A percentile compares a stretch with the other conserved stretches of the same genome.
Evolutionary conservation across 1,139 yeast species (phyloP).

Genomic region (Pichia sp.): DNA sequence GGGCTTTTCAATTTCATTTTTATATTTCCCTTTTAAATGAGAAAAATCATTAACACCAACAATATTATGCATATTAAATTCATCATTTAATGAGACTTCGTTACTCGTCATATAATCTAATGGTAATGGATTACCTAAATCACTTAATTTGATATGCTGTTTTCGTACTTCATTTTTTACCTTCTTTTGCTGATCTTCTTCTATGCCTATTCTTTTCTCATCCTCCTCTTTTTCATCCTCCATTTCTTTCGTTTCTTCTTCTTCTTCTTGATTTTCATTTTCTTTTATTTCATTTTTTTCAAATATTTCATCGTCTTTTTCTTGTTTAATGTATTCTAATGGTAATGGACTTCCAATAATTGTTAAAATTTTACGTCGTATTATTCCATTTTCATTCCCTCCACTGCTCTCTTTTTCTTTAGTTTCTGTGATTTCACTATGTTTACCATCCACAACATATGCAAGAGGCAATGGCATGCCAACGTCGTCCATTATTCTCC

Average conservation of each 20-base stretch:
- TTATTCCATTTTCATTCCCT: not conserved
- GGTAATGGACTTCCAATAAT: constrained; percentile 10
- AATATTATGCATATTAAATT: not conserved
- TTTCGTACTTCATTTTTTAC: too few relatives aligned
- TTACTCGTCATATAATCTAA: constrained; percentile 9
- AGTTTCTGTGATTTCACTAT: not conserved
- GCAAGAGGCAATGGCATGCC: not conserved
- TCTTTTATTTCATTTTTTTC: not conserved
- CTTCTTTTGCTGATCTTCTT: too few relatives aligned
- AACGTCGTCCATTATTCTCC: not conserved
- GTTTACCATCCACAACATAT: not conserved
- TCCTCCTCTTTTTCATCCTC: not conserved
- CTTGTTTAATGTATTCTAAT: not conserved
- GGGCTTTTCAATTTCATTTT: not conserved
- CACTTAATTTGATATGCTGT: not conserved
- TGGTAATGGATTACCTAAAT: constrained; percentile 8
- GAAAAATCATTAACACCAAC: not conserved
- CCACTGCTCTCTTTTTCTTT: not conserved
- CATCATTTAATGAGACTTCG: constrained; percentile 2
- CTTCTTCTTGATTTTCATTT: not conserved
- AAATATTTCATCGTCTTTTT: not conserved
- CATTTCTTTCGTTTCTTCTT: not conserved
- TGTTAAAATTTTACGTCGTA: not conserved
- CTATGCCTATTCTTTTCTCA: not conserved
- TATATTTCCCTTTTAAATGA: not conserved